Evolutionary conservation across 1,284 basidiomycete genomes (phyloP), one percentile per base, ranked within the genome.

Genomic region (Cryptococcus jaspeensis): DNA sequence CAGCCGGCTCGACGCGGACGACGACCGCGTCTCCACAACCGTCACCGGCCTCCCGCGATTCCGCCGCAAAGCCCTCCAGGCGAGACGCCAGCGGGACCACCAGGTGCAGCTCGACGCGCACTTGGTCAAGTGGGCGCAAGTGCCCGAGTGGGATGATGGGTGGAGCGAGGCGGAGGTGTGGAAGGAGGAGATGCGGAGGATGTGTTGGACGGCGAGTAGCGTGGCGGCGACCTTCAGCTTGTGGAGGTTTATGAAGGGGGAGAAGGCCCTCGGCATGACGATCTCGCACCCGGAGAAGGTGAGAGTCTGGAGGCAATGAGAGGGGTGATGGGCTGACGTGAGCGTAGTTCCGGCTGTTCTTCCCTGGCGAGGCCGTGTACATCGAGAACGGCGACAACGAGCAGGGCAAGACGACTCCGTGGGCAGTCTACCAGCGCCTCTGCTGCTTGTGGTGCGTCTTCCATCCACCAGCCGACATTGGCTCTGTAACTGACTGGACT

Each of bases 141-240:
- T 40, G 38, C 60, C 64, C n/a, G 50, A 55, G 38, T 66, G 62
- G 60, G 56, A 55, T 2, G 42, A 44, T 9, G 42, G 56, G 12
- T 64, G 60, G 64, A 42, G 50, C 6, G 45, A 38, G 16, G 59
- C 44, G 12, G 59, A 63, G 37, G 61, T 67, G 4, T 48, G 57
- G 15, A 59, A 59, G 46, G 68, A 70, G 37, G 70, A 72, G 50
- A 55, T 65, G 35, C 48, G 65, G 28, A 60, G 65, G 18, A 66
- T 69, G 60, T 62, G 58, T 42, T 72, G 69, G 67, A 60, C 61
- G 1, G 63, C 65, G 7, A 63, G 52, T 3, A 57, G 60, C 35
- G 48, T 71, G 18, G 59, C 64, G n/a, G 65, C 66, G 3, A 60
- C 53, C 39, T 56, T 55, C 12, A 60, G 55, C 13, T 47, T 64